A percentile compares a stretch with the other conserved stretches of the same genome.
phyloP scores from a whole-genome alignment of 2,329 filamentous ascomycete species.

The Aspergillus sp. region DNA sequence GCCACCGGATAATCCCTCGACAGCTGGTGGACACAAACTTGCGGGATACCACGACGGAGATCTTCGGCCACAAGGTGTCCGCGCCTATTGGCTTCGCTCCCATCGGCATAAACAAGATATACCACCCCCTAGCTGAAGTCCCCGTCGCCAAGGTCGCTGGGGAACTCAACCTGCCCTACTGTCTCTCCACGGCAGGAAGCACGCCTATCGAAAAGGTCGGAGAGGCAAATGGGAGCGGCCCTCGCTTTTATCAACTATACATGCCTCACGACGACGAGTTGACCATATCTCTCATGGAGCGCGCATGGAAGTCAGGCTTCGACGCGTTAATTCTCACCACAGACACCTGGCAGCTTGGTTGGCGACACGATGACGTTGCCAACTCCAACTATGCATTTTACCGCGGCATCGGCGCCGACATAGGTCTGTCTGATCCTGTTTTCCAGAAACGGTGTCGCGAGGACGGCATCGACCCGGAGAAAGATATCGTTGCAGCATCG shows the following conservation, averaged over 20 bases:
- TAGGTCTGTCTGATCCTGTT: conserved; percentile 56
- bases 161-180: conserved; percentile 58
- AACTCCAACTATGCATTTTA: conserved; percentile 61
- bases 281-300: conserved; percentile 51
- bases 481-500: conserved; percentile 50
- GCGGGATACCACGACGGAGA: conserved; percentile 52
- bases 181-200: conserved; percentile 54
- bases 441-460: conserved; percentile 52
- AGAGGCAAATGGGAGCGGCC: conserved; percentile 48
- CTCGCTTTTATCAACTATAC: conserved; percentile 61
- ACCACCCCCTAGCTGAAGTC: conserved; percentile 54
- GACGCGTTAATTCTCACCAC: conserved; percentile 56
- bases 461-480: conserved; percentile 50
- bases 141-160: conserved; percentile 56
- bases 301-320: conserved; percentile 53
- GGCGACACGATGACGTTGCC: conserved; percentile 55
- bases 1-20: conserved; percentile 58
- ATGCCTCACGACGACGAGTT: conserved; percentile 60
- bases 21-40: conserved; percentile 58
- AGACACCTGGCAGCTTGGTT: conserved; percentile 61
- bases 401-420: conserved; percentile 52
- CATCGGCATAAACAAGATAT: conserved; percentile 63
- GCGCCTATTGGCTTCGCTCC: conserved; percentile 62
- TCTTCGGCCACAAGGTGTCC: conserved; percentile 57
- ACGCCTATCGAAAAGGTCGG: conserved; percentile 56